Evolutionary conservation across 1,284 basidiomycete species (phyloP).

Genomic region (Afroboletus lepidellus): DNA sequence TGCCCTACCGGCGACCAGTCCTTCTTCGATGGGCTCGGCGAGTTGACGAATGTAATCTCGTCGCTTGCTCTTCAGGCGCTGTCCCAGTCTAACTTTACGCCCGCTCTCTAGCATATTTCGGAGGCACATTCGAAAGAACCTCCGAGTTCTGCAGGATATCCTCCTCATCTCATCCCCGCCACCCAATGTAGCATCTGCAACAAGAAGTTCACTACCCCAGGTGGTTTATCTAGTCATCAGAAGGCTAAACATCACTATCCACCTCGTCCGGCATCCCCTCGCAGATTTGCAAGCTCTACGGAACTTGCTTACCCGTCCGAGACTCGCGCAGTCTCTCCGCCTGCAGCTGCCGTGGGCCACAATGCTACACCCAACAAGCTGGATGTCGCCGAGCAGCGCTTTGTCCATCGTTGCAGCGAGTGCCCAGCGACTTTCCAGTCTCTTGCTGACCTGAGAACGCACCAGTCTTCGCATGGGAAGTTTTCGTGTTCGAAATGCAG

Average conservation of each 20-base stretch:
- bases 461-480: constrained; percentile 21
- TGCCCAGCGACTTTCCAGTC: constrained; percentile 23
- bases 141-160: not conserved
- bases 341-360: not conserved
- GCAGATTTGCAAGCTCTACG: constrained; percentile 2
- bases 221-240: constrained; percentile 23
- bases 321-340: constrained; percentile 1
- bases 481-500: constrained; percentile 31
- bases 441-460: constrained; percentile 23
- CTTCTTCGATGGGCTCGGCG: constrained; percentile 19
- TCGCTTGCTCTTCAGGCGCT: not conserved
- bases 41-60: constrained; percentile 21
- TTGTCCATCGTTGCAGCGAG: constrained; percentile 18
- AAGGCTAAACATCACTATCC: constrained; percentile 25
- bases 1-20: constrained; percentile 27
- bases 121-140: constrained; percentile 15
- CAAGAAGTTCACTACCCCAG: constrained; percentile 24
- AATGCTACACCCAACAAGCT: constrained; percentile 1
- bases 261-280: constrained; percentile 7
- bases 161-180: constrained; percentile 4
- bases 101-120: constrained; percentile 26
- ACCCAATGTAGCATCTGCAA: constrained; percentile 27
- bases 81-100: constrained; percentile 9
- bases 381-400: constrained; percentile 1
- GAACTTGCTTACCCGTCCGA: constrained; percentile 2